A percentile compares a stretch with the other conserved stretches of the same genome.
Conservation (phyloP, 495 filamentous ascomycete species). For the Aspergillus conjunctus region DNA sequence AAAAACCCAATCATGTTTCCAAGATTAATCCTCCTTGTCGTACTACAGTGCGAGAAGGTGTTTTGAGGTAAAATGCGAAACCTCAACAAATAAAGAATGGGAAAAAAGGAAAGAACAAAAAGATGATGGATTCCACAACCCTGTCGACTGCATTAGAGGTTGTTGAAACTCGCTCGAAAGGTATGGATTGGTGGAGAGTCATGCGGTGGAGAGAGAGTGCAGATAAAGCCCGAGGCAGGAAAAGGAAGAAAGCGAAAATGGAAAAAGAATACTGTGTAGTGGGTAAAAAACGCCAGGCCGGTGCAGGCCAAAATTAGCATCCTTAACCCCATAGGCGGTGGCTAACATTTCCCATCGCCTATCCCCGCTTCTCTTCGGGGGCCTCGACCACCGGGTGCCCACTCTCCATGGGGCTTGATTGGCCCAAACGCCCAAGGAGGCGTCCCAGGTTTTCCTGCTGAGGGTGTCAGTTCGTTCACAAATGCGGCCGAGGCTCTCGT, state of each 20-base stretch:
- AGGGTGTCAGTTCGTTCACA: constrained; percentile 21
- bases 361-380: constrained; percentile 29
- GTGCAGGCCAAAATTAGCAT: constrained; percentile 25
- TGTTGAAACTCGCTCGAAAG: too few relatives aligned
- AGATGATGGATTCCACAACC: too few relatives aligned
- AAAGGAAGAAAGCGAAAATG: constrained; percentile 4
- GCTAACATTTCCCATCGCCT: constrained; percentile 18
- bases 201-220: background rate
- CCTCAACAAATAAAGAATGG: too few relatives aligned
- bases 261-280: constrained; percentile 7
- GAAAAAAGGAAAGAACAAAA: too few relatives aligned
- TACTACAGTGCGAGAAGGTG: too few relatives aligned
- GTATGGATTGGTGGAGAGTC: background rate
- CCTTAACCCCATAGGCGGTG: constrained; percentile 15
- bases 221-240: background rate
- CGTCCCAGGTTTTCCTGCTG: constrained; percentile 21
- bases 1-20: too few relatives aligned
- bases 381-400: constrained; percentile 27
- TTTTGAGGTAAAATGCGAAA: too few relatives aligned
- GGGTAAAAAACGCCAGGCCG: constrained; percentile 21
- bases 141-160: too few relatives aligned
- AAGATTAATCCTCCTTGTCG: too few relatives aligned
- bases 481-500: constrained; percentile 38
- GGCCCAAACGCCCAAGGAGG: constrained; percentile 19
- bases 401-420: constrained; percentile 12